Evolutionary conservation across 2,329 filamentous ascomycete species (phyloP).

Genomic region (Grosmannia clavigera): DNA sequence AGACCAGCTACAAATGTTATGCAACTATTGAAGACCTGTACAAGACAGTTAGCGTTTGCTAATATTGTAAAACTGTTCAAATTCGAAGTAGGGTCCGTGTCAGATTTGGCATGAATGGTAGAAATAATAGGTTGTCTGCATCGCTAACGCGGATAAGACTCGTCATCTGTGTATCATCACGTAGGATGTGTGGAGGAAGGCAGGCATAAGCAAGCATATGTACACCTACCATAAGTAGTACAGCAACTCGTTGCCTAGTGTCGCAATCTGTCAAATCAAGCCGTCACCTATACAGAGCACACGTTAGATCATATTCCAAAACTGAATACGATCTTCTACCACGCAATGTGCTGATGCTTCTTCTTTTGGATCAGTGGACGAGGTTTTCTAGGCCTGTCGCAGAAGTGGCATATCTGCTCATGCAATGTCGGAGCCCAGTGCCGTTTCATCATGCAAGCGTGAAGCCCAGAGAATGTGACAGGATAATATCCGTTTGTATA

Average conservation of each 20-base stretch:
- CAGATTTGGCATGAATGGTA: slow-evolving; percentile 59
- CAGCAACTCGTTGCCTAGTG: background rate
- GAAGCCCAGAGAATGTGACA: background rate
- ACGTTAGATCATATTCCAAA: background rate
- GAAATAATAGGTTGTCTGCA: slow-evolving; percentile 54
- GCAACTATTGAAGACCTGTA: background rate
- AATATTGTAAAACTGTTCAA: background rate
- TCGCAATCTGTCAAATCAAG: background rate
- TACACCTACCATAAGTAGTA: background rate
- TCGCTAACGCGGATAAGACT: slow-evolving; percentile 64
- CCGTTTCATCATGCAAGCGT: slow-evolving; percentile 64
- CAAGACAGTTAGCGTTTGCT: background rate
- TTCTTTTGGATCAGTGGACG: slow-evolving; percentile 67
- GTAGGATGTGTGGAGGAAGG: slow-evolving; percentile 14
- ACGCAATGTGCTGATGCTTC: background rate
- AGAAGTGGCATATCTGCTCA: slow-evolving; percentile 80
- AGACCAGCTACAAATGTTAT: background rate
- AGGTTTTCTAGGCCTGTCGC: slow-evolving; percentile 99
- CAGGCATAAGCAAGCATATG: slow-evolving; percentile 7
- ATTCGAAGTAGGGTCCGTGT: background rate
- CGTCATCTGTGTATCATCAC: slow-evolving; percentile 56
- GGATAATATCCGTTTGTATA: background rate
- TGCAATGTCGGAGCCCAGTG: slow-evolving; percentile 88
- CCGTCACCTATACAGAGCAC: background rate
- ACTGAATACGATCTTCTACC: background rate